Base-by-base conservation (phyloP, 2,329 filamentous ascomycete genomes). In the Colletotrichum coccodes region DNA sequence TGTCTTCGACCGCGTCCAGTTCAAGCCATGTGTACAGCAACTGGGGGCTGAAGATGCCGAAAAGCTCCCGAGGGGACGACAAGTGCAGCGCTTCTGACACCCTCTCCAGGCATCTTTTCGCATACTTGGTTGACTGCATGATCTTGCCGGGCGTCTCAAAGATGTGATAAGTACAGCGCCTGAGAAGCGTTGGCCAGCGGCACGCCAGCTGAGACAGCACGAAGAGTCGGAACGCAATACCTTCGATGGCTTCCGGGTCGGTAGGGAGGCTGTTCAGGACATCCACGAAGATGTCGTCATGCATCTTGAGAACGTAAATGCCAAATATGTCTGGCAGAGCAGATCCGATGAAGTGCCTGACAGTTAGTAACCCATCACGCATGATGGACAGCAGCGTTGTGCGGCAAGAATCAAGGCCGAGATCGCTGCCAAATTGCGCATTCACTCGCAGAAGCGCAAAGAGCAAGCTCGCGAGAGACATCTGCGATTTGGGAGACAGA, bases 1-100 rank as follows among this genome's bases (percentile, higher is more conserved):
- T 92, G 4, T 89, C 85, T n/a, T 87, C 83, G 8, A 97, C 82
- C 1, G 82, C 80, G 67, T 91, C 87, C 1, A 82, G 81, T 70
- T 94, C 90, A 4, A 97, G 87, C 95, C 95, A 99, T 0, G 94
- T 97, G 76, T 94, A 97, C 3, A 98, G 83, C 7, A 99, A 85
- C 75, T 99, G 96, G 2, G 95, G 90, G 7, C 94, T 91, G 76
- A 98, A 99, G 0, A 98, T 83, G 6, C 84, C 84, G 76, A 99
- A 98, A 1, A 99, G 82, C 38, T 91, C 87, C 73, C 86, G 89
- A 0, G 94, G 85, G 50, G 89, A 89, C 28, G 85, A 79, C 26
- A 98, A 85, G 0, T 85, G 81, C 38, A 98, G 86, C 0, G 86
- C 85, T 14, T 78, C 80, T 4, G 95, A 89, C 36, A 98, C 90